A percentile compares a stretch with the other conserved stretches of the same genome.
Evolutionary conservation across 257 asterid genomes (phyloP).

Genomic region (Ophiorrhiza pumila): DNA sequence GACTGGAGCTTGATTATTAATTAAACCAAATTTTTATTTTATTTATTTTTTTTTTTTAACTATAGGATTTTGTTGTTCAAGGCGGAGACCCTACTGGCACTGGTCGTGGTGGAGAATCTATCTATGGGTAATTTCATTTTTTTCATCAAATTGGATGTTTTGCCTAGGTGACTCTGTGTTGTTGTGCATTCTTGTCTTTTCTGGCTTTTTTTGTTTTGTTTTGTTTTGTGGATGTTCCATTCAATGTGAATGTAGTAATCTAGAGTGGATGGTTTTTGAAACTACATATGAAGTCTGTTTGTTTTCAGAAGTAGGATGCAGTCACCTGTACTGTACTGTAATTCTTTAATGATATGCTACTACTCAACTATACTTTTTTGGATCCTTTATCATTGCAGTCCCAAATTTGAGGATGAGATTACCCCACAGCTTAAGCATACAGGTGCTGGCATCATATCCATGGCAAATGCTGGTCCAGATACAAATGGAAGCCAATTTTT

Average conservation of each 20-base stretch:
- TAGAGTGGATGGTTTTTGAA: no score
- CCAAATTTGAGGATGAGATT: conserved; percentile 92
- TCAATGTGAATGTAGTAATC: background rate
- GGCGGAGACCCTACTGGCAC: conserved; percentile 99
- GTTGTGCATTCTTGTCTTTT: background rate
- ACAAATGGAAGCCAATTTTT: conserved; percentile 99
- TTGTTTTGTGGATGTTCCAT: no score
- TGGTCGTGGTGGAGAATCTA: conserved; percentile 96
- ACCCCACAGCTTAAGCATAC: conserved; percentile 83
- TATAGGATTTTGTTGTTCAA: conserved; percentile 83
- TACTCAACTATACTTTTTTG: background rate
- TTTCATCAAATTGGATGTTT: background rate
- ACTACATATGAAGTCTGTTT: background rate
- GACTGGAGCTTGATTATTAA: background rate
- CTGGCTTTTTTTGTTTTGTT: background rate
- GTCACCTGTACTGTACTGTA: background rate
- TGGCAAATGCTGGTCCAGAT: conserved; percentile 99
- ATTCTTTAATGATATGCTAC: background rate
- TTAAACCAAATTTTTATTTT: background rate
- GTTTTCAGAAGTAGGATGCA: background rate
- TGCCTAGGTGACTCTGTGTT: no score
- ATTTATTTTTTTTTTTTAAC: conserved; percentile 2
- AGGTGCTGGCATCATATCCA: conserved; percentile 95
- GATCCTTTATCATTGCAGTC: conserved; percentile 35
- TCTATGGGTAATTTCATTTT: conserved; percentile 56